Conservation (phyloP, 2,329 filamentous ascomycete genomes). For the Amylocarpus encephaloides region DNA sequence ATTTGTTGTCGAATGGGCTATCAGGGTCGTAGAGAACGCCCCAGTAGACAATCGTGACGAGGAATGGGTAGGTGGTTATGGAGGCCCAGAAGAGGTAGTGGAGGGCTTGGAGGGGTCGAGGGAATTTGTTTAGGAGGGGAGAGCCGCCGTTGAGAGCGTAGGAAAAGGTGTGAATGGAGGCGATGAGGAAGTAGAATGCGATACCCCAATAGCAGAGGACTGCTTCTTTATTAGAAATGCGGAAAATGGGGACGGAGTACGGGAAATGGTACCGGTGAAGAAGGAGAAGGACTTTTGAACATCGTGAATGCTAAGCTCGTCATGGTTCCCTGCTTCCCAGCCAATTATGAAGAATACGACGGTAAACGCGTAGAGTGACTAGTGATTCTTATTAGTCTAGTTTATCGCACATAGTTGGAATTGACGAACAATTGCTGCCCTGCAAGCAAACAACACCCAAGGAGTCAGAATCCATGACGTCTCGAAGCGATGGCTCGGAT, state of each 20-base stretch:
- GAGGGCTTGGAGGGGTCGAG: constrained; percentile 55
- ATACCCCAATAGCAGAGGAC: constrained; percentile 68
- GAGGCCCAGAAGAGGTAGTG: constrained; percentile 60
- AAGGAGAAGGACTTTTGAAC: constrained; percentile 63
- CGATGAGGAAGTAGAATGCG: constrained; percentile 68
- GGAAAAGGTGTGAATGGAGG: constrained; percentile 60
- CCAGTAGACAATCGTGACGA: constrained; percentile 71
- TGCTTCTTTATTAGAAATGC: background rate
- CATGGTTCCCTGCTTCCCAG: constrained; percentile 52
- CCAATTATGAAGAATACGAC: constrained; percentile 64
- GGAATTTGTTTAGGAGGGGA: constrained; percentile 51
- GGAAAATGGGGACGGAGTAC: background rate
- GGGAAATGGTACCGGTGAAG: constrained; percentile 56
- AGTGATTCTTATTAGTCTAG: constrained; percentile 5
- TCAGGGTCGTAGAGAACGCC: constrained; percentile 51
- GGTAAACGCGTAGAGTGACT: constrained; percentile 62
- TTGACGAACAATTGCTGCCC: constrained; percentile 47
- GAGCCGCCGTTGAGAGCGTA: constrained; percentile 54
- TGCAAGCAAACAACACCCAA: constrained; percentile 50
- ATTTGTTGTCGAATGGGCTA: constrained; percentile 44
- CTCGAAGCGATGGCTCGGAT: constrained; percentile 56
- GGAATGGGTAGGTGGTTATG: constrained; percentile 56
- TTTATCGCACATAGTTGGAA: constrained; percentile 1
- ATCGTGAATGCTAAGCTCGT: constrained; percentile 16
- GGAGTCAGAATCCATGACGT: constrained; percentile 78